phyloP scores from a whole-genome alignment of 2,329 filamentous ascomycete species.

The Neonectria coccinea region DNA sequence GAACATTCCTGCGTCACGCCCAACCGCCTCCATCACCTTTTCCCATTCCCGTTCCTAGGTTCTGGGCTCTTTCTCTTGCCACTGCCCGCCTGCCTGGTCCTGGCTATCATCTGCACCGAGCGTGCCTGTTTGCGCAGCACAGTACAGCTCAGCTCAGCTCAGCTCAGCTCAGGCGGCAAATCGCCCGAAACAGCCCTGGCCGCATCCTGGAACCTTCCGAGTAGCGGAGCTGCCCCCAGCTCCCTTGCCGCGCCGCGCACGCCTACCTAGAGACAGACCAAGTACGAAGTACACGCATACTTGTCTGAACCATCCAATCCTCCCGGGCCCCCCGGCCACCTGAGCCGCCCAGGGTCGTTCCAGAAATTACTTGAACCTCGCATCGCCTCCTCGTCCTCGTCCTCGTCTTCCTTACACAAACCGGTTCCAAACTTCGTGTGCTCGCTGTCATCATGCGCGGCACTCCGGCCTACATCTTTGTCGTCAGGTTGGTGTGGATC shows the following conservation, averaged over 20 bases:
- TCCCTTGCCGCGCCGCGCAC: background rate
- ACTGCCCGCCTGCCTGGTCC: background rate
- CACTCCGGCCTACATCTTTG: conserved; percentile 58
- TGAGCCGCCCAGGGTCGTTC: conserved; percentile 16
- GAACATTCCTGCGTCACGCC: background rate
- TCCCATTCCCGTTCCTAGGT: background rate
- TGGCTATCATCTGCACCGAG: conserved; percentile 10
- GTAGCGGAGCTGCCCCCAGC: conserved; percentile 17
- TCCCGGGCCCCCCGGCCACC: conserved; percentile 19
- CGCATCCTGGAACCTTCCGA: conserved; percentile 23
- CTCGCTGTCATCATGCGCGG: conserved; percentile 52
- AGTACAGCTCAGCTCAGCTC: conserved; percentile 6
- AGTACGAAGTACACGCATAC: conserved; percentile 18
- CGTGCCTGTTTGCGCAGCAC: conserved; percentile 14
- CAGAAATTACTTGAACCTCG: conserved; percentile 22
- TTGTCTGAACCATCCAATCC: conserved; percentile 15
- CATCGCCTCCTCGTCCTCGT: conserved; percentile 6
- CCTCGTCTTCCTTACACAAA: conserved; percentile 13
- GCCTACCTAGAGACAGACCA: background rate
- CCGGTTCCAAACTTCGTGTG: conserved; percentile 15
- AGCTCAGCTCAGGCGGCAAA: conserved; percentile 15
- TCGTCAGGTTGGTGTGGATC: conserved; percentile 54
- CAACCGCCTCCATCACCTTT: background rate
- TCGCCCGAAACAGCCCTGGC: conserved; percentile 21
- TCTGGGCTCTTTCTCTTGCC: background rate